Evolutionary conservation across 169 alveolate genomes (phyloP).

Genomic region (Theileria luwenshuni): DNA sequence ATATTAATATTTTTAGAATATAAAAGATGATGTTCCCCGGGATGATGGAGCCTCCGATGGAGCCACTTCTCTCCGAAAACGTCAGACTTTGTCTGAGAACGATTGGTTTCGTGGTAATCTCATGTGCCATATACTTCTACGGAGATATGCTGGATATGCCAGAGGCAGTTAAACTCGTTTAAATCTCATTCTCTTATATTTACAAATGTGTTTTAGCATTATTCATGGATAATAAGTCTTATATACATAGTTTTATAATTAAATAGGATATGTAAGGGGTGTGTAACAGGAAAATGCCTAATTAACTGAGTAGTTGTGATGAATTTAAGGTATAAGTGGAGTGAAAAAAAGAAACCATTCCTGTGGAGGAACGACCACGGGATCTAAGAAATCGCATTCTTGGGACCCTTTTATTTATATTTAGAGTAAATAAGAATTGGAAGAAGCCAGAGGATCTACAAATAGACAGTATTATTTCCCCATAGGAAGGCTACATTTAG

Average conservation of each 20-base stretch:
- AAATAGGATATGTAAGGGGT: too few relatives aligned
- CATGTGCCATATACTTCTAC: constrained; percentile 73
- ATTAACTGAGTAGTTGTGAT: too few relatives aligned
- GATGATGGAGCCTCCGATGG: constrained; percentile 70
- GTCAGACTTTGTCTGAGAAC: constrained; percentile 69
- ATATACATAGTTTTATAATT: too few relatives aligned
- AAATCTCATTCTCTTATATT: constrained; percentile 11
- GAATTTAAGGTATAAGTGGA: too few relatives aligned
- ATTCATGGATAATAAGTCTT: too few relatives aligned
- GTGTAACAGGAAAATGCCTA: too few relatives aligned
- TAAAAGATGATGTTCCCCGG: constrained; percentile 80
- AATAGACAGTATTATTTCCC: constrained; percentile 2
- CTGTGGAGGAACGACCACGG: too few relatives aligned
- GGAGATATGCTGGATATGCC: constrained; percentile 81
- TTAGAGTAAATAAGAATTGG: not conserved
- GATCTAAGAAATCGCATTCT: too few relatives aligned
- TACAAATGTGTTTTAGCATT: too few relatives aligned
- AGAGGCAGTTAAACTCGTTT: constrained; percentile 67
- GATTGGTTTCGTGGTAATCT: constrained; percentile 69
- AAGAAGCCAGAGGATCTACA: not conserved
- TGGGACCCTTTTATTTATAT: constrained; percentile 8
- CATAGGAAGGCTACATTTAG: constrained; percentile 2
- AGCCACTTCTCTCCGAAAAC: constrained; percentile 70
- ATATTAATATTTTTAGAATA: not conserved
- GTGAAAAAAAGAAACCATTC: too few relatives aligned